phyloP scores from a whole-genome alignment of 257 asterid species.

The Solanum sitiens region DNA sequence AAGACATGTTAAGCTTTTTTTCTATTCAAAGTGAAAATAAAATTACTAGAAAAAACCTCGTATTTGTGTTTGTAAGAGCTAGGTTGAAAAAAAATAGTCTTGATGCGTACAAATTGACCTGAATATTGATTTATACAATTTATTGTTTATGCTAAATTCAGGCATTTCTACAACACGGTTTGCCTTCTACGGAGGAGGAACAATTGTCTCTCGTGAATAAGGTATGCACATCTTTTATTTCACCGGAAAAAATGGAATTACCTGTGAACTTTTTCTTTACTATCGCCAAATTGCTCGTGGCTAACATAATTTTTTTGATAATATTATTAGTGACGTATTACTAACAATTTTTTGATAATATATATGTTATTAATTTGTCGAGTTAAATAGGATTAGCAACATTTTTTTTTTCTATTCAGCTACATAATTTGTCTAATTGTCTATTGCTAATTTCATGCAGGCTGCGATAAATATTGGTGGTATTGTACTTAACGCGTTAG shows the following conservation, averaged over 20 bases:
- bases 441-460: slow-evolving; percentile 11
- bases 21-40: neutral
- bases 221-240: slow-evolving; percentile 24
- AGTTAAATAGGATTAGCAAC: neutral
- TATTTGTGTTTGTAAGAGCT: neutral
- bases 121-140: neutral
- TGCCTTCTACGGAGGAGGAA: slow-evolving; percentile 73
- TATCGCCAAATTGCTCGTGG: neutral
- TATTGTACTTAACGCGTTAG: slow-evolving; percentile 57
- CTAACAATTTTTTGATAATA: neutral
- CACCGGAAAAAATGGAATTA: neutral
- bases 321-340: neutral
- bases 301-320: neutral
- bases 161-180: slow-evolving; percentile 78
- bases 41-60: neutral
- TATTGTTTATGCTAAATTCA: slow-evolving; percentile 9
- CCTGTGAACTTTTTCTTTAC: neutral
- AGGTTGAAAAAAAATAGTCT: neutral
- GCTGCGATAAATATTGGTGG: slow-evolving; percentile 74
- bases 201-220: slow-evolving; percentile 45
- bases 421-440: neutral
- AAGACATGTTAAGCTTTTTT: slow-evolving; percentile 6
- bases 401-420: neutral
- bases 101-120: neutral
- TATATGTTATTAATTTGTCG: neutral